phyloP scores from a whole-genome alignment of 805 yeast species.

The Naumovozyma dairenensis region DNA sequence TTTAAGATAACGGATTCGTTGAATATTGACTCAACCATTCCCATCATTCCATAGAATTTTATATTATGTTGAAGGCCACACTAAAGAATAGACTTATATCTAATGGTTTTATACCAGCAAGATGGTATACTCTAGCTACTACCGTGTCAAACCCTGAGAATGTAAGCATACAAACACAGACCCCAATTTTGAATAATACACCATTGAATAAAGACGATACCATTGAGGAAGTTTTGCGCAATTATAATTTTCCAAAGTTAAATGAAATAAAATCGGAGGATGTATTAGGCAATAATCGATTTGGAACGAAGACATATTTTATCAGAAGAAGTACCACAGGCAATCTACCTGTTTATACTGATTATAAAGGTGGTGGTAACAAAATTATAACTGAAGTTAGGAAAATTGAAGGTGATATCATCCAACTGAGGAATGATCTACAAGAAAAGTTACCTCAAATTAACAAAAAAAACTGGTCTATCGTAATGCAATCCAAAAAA shows the following conservation, averaged over 20 bases:
- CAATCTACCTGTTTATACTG: slow-evolving; percentile 74
- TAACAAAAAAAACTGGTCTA: slow-evolving; percentile 36
- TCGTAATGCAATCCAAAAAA: slow-evolving; percentile 42
- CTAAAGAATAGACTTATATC: too few relatives aligned
- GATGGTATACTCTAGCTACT: too few relatives aligned
- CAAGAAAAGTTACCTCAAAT: slow-evolving; percentile 41
- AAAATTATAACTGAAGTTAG: slow-evolving; percentile 63
- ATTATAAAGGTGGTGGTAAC: slow-evolving; percentile 47
- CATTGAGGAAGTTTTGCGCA: not conserved
- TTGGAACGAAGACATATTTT: slow-evolving; percentile 27
- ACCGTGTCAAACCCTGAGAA: too few relatives aligned
- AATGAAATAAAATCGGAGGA: not conserved
- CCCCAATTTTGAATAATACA: too few relatives aligned
- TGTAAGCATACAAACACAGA: too few relatives aligned
- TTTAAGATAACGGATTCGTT: too few relatives aligned
- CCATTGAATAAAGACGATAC: too few relatives aligned
- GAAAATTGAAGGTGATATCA: slow-evolving; percentile 57
- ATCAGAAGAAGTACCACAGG: slow-evolving; percentile 47
- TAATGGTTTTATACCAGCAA: too few relatives aligned
- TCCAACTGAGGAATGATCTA: slow-evolving; percentile 58
- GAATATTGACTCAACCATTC: too few relatives aligned
- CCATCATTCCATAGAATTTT: too few relatives aligned
- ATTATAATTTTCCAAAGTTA: not conserved
- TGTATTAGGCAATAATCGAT: slow-evolving; percentile 8
- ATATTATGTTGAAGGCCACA: too few relatives aligned